Conservation (phyloP, 805 yeast species). For the Starmera caribaea region DNA sequence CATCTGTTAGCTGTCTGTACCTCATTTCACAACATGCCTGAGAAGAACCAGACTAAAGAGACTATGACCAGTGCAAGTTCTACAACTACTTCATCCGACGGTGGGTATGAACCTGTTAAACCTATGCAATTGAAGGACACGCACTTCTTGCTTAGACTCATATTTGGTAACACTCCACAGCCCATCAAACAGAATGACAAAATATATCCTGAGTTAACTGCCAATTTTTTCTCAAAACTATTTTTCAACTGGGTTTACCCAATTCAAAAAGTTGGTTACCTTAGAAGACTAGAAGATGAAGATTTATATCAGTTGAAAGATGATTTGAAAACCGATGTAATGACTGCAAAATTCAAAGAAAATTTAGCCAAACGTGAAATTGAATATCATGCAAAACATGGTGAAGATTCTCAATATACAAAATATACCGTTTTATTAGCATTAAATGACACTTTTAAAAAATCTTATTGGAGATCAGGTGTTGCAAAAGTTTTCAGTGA, state of each 20-base stretch:
- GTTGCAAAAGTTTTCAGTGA: slow-evolving; percentile 21
- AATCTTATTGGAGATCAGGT: slow-evolving; percentile 25
- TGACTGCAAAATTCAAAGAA: slow-evolving; percentile 26
- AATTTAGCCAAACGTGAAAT: slow-evolving; percentile 20
- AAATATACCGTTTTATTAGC: slow-evolving; percentile 22
- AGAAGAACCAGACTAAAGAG: background rate
- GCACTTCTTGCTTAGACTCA: slow-evolving; percentile 5
- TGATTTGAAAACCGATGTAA: slow-evolving; percentile 22
- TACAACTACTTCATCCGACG: background rate
- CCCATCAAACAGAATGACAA: slow-evolving; percentile 11
- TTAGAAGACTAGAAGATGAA: slow-evolving; percentile 46
- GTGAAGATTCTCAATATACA: slow-evolving; percentile 4
- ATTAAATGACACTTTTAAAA: slow-evolving; percentile 24
- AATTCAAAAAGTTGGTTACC: slow-evolving; percentile 38
- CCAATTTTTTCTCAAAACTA: slow-evolving; percentile 9
- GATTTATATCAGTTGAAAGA: slow-evolving; percentile 41
- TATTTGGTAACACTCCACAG: slow-evolving; percentile 10
- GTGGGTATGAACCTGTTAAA: background rate
- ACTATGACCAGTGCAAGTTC: background rate
- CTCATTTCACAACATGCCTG: background rate
- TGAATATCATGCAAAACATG: slow-evolving; percentile 15
- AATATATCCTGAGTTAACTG: slow-evolving; percentile 12
- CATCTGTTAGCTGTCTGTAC: too few relatives aligned
- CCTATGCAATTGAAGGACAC: slow-evolving; percentile 10
- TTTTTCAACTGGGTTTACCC: slow-evolving; percentile 15